Conservation (phyloP, 441 rosid genomes). For the Aquilaria agallochum region DNA sequence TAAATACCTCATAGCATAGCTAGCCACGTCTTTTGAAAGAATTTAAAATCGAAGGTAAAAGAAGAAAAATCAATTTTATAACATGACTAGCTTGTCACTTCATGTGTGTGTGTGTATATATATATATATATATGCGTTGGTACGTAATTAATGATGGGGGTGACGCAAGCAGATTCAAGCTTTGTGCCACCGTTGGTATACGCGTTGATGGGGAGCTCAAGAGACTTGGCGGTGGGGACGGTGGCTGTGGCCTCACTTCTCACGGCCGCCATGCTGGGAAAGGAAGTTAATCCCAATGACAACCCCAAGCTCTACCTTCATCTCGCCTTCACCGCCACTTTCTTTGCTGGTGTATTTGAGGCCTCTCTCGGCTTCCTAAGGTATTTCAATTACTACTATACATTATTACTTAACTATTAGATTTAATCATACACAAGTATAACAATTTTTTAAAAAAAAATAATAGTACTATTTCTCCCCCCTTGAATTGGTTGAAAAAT, state of each 20-base stretch:
- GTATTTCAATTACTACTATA: slow-evolving; percentile 21
- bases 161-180: slow-evolving; percentile 64
- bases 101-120: neutral
- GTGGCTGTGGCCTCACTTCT: slow-evolving; percentile 87
- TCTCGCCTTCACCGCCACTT: slow-evolving; percentile 90
- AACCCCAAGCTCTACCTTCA: slow-evolving; percentile 79
- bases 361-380: slow-evolving; percentile 84
- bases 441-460: too few relatives aligned
- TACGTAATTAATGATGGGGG: neutral
- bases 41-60: too few relatives aligned
- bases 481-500: too few relatives aligned
- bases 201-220: slow-evolving; percentile 93
- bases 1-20: too few relatives aligned
- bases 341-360: slow-evolving; percentile 82
- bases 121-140: neutral
- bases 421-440: too few relatives aligned
- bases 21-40: too few relatives aligned
- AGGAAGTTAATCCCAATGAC: slow-evolving; percentile 58
- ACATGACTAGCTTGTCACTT: too few relatives aligned
- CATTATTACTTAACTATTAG: too few relatives aligned
- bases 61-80: too few relatives aligned
- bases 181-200: slow-evolving; percentile 85
- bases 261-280: slow-evolving; percentile 68
- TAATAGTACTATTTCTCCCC: too few relatives aligned
- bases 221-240: slow-evolving; percentile 90